Percentiles rank a stretch among this genome's conserved stretches.
These are phyloP conservation scores for Didymella lethalis DNA, from an alignment of 2,329 filamentous ascomycete genomes.

Conservation along the genomic window DNA sequence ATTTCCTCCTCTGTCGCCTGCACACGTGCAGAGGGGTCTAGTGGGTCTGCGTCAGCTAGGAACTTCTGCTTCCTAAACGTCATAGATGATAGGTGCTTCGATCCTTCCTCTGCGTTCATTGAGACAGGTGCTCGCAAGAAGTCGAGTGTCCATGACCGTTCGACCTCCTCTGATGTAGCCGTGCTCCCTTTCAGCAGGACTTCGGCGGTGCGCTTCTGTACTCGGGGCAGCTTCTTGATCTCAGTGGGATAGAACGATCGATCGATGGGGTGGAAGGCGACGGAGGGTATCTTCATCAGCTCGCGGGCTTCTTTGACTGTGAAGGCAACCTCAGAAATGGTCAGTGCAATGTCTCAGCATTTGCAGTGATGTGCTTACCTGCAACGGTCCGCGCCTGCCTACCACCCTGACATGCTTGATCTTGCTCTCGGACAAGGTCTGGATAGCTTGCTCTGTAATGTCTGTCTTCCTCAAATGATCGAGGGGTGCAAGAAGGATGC, in stretches of 20 bases:
- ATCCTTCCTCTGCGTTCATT: slow-evolving; percentile 62
- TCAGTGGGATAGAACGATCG: slow-evolving; percentile 71
- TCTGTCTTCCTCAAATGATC: slow-evolving; percentile 81
- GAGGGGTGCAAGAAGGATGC: slow-evolving; percentile 81
- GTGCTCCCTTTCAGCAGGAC: slow-evolving; percentile 78
- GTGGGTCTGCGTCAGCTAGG: slow-evolving; percentile 50
- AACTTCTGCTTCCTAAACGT: slow-evolving; percentile 67
- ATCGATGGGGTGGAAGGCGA: slow-evolving; percentile 76
- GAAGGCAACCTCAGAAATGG: slow-evolving; percentile 76
- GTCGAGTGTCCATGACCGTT: slow-evolving; percentile 82
- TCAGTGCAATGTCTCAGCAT: slow-evolving; percentile 10
- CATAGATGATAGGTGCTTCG: slow-evolving; percentile 66
- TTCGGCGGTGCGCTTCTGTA: slow-evolving; percentile 79
- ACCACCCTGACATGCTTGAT: slow-evolving; percentile 86
- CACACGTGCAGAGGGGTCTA: slow-evolving; percentile 62
- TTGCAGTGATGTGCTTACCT: slow-evolving; percentile 60
- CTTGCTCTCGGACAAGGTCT: slow-evolving; percentile 73
- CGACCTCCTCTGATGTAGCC: slow-evolving; percentile 56
- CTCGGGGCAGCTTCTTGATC: slow-evolving; percentile 74
- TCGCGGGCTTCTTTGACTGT: slow-evolving; percentile 95
- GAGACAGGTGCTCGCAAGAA: slow-evolving; percentile 81
- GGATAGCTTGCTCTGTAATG: slow-evolving; percentile 84
- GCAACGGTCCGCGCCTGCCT: slow-evolving; percentile 85
- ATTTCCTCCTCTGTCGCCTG: slow-evolving; percentile 54
- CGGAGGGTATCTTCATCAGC: slow-evolving; percentile 76